Evolutionary conservation across 345 rosid genomes (phyloP).

Genomic region (Luvunga scandens): DNA sequence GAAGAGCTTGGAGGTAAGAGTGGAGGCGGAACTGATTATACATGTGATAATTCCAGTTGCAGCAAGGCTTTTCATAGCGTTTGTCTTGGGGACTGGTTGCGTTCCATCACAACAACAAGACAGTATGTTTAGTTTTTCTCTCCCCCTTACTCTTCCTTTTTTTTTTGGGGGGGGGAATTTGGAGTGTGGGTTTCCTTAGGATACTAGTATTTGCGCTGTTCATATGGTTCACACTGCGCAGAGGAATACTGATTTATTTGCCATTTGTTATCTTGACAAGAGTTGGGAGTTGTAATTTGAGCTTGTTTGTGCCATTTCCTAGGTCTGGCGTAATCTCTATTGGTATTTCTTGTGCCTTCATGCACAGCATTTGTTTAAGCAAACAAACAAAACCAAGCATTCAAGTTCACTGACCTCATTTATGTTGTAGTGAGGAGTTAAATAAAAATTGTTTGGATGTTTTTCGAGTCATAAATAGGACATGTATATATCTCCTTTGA

Average conservation of each 20-base stretch:
- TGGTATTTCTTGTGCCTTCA: conserved; percentile 4
- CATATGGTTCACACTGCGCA: neutral
- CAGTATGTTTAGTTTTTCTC: conserved; percentile 53
- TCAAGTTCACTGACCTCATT: neutral
- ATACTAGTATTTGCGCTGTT: neutral
- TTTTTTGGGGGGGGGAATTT: neutral
- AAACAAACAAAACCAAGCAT: neutral
- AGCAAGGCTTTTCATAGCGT: conserved; percentile 64
- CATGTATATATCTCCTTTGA: neutral
- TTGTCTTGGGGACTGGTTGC: conserved; percentile 77
- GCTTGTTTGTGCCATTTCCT: conserved; percentile 5
- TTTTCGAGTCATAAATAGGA: neutral
- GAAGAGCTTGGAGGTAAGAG: conserved; percentile 64
- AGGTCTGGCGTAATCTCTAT: neutral
- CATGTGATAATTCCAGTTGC: conserved; percentile 70
- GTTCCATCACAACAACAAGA: conserved; percentile 75
- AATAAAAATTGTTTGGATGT: neutral
- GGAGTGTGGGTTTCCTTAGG: neutral
- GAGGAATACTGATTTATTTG: neutral
- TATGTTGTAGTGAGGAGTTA: conserved; percentile 4
- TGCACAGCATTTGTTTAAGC: conserved; percentile 1
- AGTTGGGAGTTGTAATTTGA: neutral
- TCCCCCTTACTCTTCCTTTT: too few species aligned
- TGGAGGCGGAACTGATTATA: conserved; percentile 59
- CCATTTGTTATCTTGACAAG: neutral